Evolutionary conservation across 768 basidiomycete genomes (phyloP), one percentile per base, ranked within the genome.

Genomic region (Tulasnella sp.): DNA sequence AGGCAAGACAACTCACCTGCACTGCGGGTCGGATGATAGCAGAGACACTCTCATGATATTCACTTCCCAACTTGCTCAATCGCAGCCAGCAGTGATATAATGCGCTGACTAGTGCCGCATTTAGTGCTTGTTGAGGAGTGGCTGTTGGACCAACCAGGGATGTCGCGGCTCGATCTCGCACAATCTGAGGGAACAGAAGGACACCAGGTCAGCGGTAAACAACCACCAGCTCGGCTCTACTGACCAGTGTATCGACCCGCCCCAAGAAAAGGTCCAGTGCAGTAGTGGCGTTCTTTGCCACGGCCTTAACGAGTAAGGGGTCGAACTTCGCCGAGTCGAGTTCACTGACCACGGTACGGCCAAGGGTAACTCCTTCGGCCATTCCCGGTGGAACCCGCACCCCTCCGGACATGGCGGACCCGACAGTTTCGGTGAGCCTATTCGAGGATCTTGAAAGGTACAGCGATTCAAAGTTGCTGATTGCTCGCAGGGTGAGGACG

Each of bases 251-350:
- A 48, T 98, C 96, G 0, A 90, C 85, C 79, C 92, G 88, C 7
- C 88, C 87, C 31, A 90, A 83, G 82, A 95, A 87, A 80, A 87
- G 88, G n/a, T 96, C 94, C 72, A 99, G 83, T 77, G 91, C 90
- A 2, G 89, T 86, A 14, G 88, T 88, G 0, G 90, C 91, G 83
- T 91, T 92, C 84, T 91, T 92, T 19, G 96, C 94, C 10, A 98
- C 92, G 8, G 91, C 88, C 80, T 89, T 89, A 14, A 95, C 91
- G 19, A 99, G 87, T 48, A 99, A 84, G 0, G 97, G 97, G 85
- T 99, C 98, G 84, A 97, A 98, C 81, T 92, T 89, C 19, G 95
- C 95, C 2, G 95, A 91, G 84, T 98, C 96, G 6, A 99, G 89
- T 83, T 99, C 98, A 84, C 99, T 99, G 38, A 91, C 90, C 31